Base-by-base conservation (phyloP, 1,284 basidiomycete species). In the Papiliotrema fonsecae region DNA sequence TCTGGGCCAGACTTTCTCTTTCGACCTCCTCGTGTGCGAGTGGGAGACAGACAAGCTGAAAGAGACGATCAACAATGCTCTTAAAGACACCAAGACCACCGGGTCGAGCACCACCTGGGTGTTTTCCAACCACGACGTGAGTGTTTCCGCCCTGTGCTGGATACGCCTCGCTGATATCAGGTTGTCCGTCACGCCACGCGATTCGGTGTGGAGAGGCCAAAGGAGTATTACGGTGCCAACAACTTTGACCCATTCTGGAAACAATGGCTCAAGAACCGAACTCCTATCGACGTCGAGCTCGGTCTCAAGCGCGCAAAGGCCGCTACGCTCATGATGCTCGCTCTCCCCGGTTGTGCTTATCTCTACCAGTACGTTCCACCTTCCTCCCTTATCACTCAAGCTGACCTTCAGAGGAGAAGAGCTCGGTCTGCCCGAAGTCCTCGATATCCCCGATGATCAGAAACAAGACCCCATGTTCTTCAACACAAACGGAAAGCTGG, bases 391-490 rank as follows among this genome's bases (percentile, higher is more conserved):
- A 19, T 13, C 7, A 37, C 11, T 37, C 11, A 37, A 11, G 43
- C 26, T 26, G 5, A 42, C 43, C 24, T 31, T 6, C 30, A 51
- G 54, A 35, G 69, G 69, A 30, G 69, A 71, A 49, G 69, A 71
- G 51, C 59, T 71, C 18, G 69, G 69, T 24, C 50, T 71, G 16
- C 60, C 56, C 28, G 69, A 71, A 50, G 61, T 62, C 22, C 47
- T 47, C 41, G 61, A 64, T 14, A 64, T 71, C 32, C 49, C 60
- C 19, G 56, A 52, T 38, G 50, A 49, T 16, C 41, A 64, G 37
- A 49, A 64, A 42, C 65, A 69, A 57, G 69, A 71, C 51, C 69
- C 69, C 10, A 60, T 54, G 22, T 71, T 65, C 58, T 60, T 61
- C 60, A 61, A 65, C 21, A 60, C 56, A 19, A 58, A 64, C 2